Percentiles rank a stretch among this genome's conserved stretches.
phyloP scores from a whole-genome alignment of 805 yeast genomes.

The Saturnispora hagleri region DNA sequence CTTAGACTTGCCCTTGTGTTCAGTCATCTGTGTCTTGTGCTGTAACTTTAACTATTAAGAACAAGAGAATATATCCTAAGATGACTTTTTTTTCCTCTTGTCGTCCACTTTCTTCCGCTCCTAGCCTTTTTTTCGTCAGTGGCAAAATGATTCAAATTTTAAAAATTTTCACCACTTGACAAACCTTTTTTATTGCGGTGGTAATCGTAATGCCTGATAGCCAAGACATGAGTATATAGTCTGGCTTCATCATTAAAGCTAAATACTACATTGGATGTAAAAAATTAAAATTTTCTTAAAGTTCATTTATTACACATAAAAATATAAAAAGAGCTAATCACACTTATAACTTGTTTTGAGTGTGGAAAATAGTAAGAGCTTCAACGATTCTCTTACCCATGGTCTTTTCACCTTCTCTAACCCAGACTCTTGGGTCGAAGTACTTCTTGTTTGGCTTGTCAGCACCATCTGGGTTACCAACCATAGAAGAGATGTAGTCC shows the following conservation, averaged over 20 bases:
- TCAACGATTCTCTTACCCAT: conserved; percentile 79
- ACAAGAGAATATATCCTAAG: background rate
- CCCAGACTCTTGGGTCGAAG: conserved; percentile 99
- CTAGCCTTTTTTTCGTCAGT: background rate
- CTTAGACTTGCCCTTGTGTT: background rate
- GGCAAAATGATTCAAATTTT: background rate
- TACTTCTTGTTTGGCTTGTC: conserved; percentile 99
- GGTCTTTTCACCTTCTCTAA: conserved; percentile 99
- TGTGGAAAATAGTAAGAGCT: conserved; percentile 82
- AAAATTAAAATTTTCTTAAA: background rate
- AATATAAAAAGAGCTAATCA: background rate
- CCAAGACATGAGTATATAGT: too few species aligned
- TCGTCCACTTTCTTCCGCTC: background rate
- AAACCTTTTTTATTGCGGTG: background rate
- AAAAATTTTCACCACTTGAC: background rate
- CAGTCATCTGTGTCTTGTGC: conserved; percentile 1
- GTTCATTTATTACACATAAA: background rate
- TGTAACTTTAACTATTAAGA: background rate
- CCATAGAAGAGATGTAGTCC: conserved; percentile 82
- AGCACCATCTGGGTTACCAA: conserved; percentile 99
- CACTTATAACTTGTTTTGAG: conserved; percentile 45
- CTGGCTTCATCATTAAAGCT: too few species aligned
- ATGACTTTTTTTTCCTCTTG: background rate
- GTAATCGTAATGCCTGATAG: too few species aligned
- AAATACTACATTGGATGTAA: too few species aligned